phyloP scores from a whole-genome alignment of 371 early-diverging fungal species.

The Apophysomyces variabilis region DNA sequence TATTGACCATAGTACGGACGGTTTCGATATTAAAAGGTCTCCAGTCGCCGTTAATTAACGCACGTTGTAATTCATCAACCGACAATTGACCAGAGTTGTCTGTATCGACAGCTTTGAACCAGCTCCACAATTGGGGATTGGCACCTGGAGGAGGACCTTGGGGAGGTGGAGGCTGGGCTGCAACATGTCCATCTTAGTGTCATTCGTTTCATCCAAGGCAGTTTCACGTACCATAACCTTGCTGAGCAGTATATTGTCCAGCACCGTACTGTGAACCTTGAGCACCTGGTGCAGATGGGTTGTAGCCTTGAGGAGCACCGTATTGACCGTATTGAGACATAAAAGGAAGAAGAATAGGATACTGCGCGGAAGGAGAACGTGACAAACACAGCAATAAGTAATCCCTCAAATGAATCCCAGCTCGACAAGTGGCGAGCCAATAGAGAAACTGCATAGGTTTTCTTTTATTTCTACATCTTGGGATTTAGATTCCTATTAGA shows the following conservation, averaged over 20 bases:
- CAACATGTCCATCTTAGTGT: too few relatives aligned
- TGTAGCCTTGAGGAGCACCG: slow-evolving; percentile 24
- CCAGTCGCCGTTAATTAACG: slow-evolving; percentile 72
- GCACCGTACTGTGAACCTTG: slow-evolving; percentile 22
- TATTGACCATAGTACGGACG: slow-evolving; percentile 65
- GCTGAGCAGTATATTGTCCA: background rate
- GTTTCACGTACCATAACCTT: background rate
- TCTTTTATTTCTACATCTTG: slow-evolving; percentile 19
- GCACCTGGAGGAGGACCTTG: slow-evolving; percentile 33
- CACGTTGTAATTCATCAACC: slow-evolving; percentile 62
- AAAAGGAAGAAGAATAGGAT: background rate
- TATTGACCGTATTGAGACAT: slow-evolving; percentile 14
- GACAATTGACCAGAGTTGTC: slow-evolving; percentile 56
- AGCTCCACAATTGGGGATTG: slow-evolving; percentile 57
- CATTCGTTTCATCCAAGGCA: background rate
- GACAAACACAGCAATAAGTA: background rate
- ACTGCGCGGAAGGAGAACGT: background rate
- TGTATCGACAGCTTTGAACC: slow-evolving; percentile 81
- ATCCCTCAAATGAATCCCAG: background rate
- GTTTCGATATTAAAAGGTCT: slow-evolving; percentile 67
- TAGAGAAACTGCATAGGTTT: background rate
- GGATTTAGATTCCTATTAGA: slow-evolving; percentile 16
- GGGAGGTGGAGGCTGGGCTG: slow-evolving; percentile 23
- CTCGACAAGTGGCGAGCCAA: background rate
- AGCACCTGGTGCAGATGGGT: slow-evolving; percentile 20